phyloP scores from a whole-genome alignment of 2,329 filamentous ascomycete species.

The Exophiala viscosa region DNA sequence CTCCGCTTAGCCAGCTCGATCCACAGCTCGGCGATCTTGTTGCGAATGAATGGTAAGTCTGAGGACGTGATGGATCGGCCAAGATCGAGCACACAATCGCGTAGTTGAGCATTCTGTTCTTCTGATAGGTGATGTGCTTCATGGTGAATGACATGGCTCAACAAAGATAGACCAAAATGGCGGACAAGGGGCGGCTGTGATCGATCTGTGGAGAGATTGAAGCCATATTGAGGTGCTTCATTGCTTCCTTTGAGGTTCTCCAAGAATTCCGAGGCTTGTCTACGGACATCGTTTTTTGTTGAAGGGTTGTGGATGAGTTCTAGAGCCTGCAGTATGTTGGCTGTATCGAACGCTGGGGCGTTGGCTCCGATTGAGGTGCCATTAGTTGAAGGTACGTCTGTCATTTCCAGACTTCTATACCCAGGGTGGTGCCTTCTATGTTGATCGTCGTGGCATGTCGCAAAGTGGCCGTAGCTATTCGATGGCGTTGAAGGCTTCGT shows the following conservation, averaged over 20 bases:
- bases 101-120: slow-evolving; percentile 65
- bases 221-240: slow-evolving; percentile 81
- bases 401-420: slow-evolving; percentile 12
- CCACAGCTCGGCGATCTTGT: slow-evolving; percentile 94
- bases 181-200: slow-evolving; percentile 76
- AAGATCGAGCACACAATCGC: slow-evolving; percentile 74
- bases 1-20: slow-evolving; percentile 88
- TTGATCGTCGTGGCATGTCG: slow-evolving; percentile 11
- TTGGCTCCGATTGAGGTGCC: slow-evolving; percentile 7
- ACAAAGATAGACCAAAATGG: slow-evolving; percentile 87
- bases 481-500: background rate
- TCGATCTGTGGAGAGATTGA: slow-evolving; percentile 71
- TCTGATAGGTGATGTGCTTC: slow-evolving; percentile 70
- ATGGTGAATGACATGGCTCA: slow-evolving; percentile 86
- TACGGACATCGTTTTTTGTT: slow-evolving; percentile 75
- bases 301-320: slow-evolving; percentile 80
- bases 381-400: slow-evolving; percentile 4
- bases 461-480: background rate
- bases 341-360: slow-evolving; percentile 30
- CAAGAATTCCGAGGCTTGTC: slow-evolving; percentile 79
- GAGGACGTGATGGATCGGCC: slow-evolving; percentile 65
- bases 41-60: slow-evolving; percentile 79
- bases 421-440: background rate
- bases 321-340: slow-evolving; percentile 73
- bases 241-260: slow-evolving; percentile 76